phyloP scores from a whole-genome alignment of 2,329 filamentous ascomycete genomes.

The Colletotrichum liaoningense region DNA sequence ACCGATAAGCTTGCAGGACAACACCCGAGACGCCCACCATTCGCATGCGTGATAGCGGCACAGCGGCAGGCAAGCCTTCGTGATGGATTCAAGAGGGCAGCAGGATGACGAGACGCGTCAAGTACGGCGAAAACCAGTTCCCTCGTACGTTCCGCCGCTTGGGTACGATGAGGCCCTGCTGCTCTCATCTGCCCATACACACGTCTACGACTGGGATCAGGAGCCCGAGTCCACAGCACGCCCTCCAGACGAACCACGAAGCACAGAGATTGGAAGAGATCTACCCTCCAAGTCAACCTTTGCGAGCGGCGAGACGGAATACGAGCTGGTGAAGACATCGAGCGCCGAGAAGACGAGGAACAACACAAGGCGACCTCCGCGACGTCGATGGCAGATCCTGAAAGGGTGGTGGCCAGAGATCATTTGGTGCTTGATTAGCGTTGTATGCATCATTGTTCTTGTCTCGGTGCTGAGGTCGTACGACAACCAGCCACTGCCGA shows the following conservation, averaged over 20 bases:
- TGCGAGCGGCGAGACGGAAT: not conserved
- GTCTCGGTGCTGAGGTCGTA: conserved; percentile 22
- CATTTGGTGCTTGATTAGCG: not conserved
- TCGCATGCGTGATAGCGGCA: not conserved
- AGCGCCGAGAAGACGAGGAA: not conserved
- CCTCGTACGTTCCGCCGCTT: conserved; percentile 9
- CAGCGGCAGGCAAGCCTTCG: not conserved
- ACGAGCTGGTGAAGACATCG: conserved; percentile 3
- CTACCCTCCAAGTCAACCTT: not conserved
- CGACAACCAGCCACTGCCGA: conserved; percentile 39
- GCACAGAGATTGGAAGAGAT: not conserved
- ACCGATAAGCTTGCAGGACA: not conserved
- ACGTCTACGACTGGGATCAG: not conserved
- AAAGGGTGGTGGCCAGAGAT: conserved; percentile 21
- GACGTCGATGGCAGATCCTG: not conserved
- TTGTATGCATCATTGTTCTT: conserved; percentile 38
- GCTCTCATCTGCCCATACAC: conserved; percentile 12
- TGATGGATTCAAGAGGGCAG: conserved; percentile 8
- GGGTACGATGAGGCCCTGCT: conserved; percentile 14
- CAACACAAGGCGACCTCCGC: not conserved
- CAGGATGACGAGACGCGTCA: not conserved
- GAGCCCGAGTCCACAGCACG: not conserved
- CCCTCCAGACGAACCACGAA: not conserved
- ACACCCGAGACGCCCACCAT: not conserved
- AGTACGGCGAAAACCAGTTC: not conserved